phyloP scores from a whole-genome alignment of 2,329 filamentous ascomycete species.

The Meredithiella fracta region DNA sequence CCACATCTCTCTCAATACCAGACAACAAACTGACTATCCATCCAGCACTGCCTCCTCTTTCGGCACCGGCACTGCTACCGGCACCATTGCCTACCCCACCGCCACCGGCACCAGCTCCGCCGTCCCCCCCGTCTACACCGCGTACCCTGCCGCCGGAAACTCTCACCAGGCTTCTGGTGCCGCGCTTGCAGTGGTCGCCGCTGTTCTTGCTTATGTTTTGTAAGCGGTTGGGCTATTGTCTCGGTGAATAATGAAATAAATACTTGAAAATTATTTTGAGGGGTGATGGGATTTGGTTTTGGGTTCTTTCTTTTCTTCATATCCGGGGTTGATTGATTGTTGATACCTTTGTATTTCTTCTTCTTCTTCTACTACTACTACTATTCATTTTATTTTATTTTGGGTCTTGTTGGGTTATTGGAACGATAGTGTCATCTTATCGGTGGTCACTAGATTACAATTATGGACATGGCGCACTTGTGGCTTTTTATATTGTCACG shows the following conservation, averaged over 20 bases:
- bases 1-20: neutral
- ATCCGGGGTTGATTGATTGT: neutral
- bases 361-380: neutral
- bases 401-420: neutral
- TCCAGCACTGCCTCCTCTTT: neutral
- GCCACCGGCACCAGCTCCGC: neutral
- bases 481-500: neutral
- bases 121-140: slow-evolving; percentile 12
- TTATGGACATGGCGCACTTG: slow-evolving; percentile 8
- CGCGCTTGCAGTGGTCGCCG: slow-evolving; percentile 11
- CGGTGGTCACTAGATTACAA: too few relatives aligned
- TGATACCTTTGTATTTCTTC: too few relatives aligned
- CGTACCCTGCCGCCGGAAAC: slow-evolving; percentile 12
- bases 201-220: slow-evolving; percentile 12
- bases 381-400: neutral
- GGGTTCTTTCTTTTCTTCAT: neutral
- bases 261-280: neutral
- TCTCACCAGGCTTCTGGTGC: slow-evolving; percentile 11
- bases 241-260: neutral
- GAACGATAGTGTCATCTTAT: too few relatives aligned
- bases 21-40: neutral
- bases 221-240: neutral
- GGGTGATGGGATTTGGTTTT: neutral
- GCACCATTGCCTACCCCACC: neutral
- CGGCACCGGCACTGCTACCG: slow-evolving; percentile 1